Base-by-base conservation (phyloP, 305 asterid genomes). In the Lippia alba region DNA sequence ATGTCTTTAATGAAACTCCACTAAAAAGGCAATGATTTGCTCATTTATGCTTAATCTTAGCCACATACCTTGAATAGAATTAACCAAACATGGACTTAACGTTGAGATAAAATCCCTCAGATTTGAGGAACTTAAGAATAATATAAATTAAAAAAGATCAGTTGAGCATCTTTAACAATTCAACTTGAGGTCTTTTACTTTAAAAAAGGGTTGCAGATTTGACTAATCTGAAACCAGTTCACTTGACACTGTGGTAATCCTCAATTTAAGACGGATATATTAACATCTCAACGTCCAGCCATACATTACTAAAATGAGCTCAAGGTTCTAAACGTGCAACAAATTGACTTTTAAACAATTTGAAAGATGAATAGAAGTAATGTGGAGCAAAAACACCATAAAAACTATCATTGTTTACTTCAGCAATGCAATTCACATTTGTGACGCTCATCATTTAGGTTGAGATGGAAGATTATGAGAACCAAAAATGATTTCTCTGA, bases 351-450 rank as follows among this genome's bases (percentile, higher is more conserved):
- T 34, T 49, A 24, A 34, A 50, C 14, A 34, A 44, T 61, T 33
- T 19, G 41, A 17, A 55, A 18, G 7, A 6, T 14, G 39, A 62
- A 30, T 24, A 15, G 32, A 15, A 51, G 41, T 44, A 40, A 53
- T 46, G 12, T 16, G 9, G 71, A 62, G 49, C 20, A 53, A 61
- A 70, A 40, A 30, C 62, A 71, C 48, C 24, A 9, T 18, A 5
- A 30, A 17, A 4, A 19, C 56, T 64, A 54, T 39, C 55, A 62
- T 3, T 20, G 53, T 33, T 61, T 57, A 56, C 34, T 56, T 58
- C 32, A 33, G 58, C 69, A 17, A 58, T 64, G 46, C 18, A 34
- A 36, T 65, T 48, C 65, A 59, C 63, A 40, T 33, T 56, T 58
- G 11, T 33, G 33, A 18, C 50, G 60, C 11, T 56, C 41, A 36